A percentile compares a stretch with the other conserved stretches of the same genome.
phyloP scores from a whole-genome alignment of 2,329 filamentous ascomycete genomes.

The Exutisphaerella laricina region DNA sequence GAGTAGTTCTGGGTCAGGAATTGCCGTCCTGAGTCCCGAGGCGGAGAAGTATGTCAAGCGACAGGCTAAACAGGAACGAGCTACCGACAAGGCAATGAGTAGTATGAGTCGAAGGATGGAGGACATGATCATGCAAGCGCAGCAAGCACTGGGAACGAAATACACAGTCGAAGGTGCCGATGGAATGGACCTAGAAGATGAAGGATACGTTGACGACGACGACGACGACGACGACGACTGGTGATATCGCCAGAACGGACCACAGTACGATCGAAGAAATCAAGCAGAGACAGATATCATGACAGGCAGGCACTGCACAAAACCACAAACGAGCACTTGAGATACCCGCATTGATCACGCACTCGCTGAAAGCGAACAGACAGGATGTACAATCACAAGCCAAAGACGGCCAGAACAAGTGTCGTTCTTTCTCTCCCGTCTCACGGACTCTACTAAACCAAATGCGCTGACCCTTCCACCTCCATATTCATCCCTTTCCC shows the following conservation, averaged over 20 bases:
- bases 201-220: conserved; percentile 30
- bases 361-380: no score
- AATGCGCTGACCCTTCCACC: no score
- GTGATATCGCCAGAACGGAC: not conserved
- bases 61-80: conserved; percentile 65
- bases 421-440: no score
- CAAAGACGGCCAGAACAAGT: no score
- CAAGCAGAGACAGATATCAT: not conserved
- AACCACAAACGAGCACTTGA: no score
- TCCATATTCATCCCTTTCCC: no score
- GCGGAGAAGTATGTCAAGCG: conserved; percentile 69
- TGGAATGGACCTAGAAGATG: conserved; percentile 30
- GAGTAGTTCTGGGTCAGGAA: conserved; percentile 12
- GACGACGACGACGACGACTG: not conserved
- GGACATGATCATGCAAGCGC: conserved; percentile 83
- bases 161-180: conserved; percentile 36
- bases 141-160: conserved; percentile 65
- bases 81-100: conserved; percentile 72
- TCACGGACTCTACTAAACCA: no score
- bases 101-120: conserved; percentile 73
- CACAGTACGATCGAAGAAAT: not conserved
- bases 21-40: conserved; percentile 49
- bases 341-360: no score
- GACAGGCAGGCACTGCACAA: no score
- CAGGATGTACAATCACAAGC: no score